Conservation (phyloP, 495 filamentous ascomycete genomes). For the Barbatosphaeria neglecta region DNA sequence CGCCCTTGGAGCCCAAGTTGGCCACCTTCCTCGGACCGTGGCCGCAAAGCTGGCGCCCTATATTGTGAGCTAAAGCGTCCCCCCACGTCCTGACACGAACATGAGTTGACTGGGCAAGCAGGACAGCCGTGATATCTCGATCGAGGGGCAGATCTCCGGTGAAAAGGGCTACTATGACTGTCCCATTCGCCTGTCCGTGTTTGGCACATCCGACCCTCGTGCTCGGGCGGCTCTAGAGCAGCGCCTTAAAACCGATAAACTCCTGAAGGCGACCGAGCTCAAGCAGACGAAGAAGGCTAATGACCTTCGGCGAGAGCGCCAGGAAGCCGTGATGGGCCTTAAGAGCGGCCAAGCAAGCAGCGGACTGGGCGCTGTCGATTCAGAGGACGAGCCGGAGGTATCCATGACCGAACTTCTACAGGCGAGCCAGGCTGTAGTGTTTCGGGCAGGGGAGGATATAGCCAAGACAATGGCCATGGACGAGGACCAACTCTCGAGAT, state of each 20-base stretch:
- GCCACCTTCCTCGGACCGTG: slow-evolving; percentile 57
- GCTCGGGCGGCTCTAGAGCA: slow-evolving; percentile 40
- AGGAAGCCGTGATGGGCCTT: slow-evolving; percentile 16
- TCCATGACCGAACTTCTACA: slow-evolving; percentile 51
- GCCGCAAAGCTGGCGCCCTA: slow-evolving; percentile 64
- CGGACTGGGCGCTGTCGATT: slow-evolving; percentile 13
- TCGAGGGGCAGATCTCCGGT: slow-evolving; percentile 54
- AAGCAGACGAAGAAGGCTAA: slow-evolving; percentile 39
- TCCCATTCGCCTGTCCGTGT: slow-evolving; percentile 55
- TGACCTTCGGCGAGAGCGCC: slow-evolving; percentile 25
- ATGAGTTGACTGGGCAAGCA: slow-evolving; percentile 1
- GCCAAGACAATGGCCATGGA: slow-evolving; percentile 56
- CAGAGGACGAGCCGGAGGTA: slow-evolving; percentile 20
- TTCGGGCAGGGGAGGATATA: slow-evolving; percentile 49
- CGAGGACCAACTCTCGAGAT: slow-evolving; percentile 56
- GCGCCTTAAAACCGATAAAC: slow-evolving; percentile 50
- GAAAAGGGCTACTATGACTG: slow-evolving; percentile 54
- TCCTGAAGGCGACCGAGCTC: slow-evolving; percentile 33
- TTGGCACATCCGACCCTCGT: slow-evolving; percentile 47
- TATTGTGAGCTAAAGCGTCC: slow-evolving; percentile 36
- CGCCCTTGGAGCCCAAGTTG: slow-evolving; percentile 67
- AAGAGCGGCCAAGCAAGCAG: slow-evolving; percentile 17
- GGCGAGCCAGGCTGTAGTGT: slow-evolving; percentile 50
- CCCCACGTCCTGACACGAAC: background rate
- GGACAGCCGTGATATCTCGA: slow-evolving; percentile 32